These are phyloP conservation scores for Fusarium illudens DNA, from an alignment of 2,329 filamentous ascomycete genomes.

Conservation along the genomic window DNA sequence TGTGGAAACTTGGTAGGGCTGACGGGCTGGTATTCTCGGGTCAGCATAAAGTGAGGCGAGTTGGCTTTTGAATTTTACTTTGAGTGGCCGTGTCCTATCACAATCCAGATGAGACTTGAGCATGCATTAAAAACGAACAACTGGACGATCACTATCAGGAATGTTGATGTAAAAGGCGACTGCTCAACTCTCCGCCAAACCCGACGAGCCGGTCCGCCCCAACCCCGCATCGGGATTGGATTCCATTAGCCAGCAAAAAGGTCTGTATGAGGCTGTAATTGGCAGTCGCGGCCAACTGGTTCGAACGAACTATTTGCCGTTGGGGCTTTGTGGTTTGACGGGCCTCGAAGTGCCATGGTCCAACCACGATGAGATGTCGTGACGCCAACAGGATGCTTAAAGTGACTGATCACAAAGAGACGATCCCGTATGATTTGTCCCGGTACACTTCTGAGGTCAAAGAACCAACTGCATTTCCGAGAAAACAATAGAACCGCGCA, in stretches of 20 bases:
- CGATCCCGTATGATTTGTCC: background rate
- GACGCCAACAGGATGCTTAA: background rate
- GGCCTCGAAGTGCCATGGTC: background rate
- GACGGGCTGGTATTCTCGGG: background rate
- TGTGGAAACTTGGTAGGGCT: background rate
- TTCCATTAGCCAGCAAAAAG: background rate
- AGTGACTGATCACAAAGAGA: background rate
- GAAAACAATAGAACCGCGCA: background rate
- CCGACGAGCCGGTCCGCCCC: background rate
- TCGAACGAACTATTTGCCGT: background rate
- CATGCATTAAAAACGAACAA: background rate
- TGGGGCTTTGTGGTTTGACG: background rate
- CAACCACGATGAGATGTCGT: background rate
- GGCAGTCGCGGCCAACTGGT: background rate
- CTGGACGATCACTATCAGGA: background rate
- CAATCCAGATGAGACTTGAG: background rate
- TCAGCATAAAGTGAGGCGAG: background rate
- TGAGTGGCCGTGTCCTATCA: background rate
- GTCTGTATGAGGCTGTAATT: background rate
- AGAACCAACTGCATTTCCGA: background rate
- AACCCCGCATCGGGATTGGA: background rate
- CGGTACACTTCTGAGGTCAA: background rate
- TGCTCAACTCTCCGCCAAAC: background rate
- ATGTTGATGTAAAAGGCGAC: background rate
- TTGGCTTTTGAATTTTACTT: background rate